Evolutionary conservation across 371 early-diverging fungal species (phyloP).

Genomic region (Mortierella sp.): DNA sequence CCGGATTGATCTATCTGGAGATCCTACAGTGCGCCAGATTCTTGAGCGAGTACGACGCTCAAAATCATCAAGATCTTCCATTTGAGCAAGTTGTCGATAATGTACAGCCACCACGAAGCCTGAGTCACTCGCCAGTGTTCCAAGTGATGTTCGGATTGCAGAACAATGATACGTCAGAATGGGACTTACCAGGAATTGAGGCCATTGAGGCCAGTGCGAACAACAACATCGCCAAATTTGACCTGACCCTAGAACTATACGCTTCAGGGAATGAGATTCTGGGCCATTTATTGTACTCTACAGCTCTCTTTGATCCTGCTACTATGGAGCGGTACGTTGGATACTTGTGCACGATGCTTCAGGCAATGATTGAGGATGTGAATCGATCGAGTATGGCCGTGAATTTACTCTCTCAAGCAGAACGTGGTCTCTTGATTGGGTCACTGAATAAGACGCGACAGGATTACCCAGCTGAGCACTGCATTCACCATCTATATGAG

Average conservation of each 20-base stretch:
- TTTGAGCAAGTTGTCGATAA: conserved; percentile 17
- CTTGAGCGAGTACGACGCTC: conserved; percentile 7
- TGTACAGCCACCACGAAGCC: conserved; percentile 9
- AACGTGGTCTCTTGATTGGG: conserved; percentile 3
- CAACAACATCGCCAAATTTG: conserved; percentile 3
- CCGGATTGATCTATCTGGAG: conserved; percentile 9
- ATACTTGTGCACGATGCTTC: conserved; percentile 6
- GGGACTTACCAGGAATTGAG: background rate
- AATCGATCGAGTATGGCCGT: background rate
- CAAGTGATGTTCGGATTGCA: conserved; percentile 23
- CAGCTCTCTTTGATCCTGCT: conserved; percentile 10
- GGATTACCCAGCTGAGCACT: background rate
- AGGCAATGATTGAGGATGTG: background rate
- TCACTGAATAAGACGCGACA: conserved; percentile 12
- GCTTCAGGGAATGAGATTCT: background rate
- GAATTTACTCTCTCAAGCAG: conserved; percentile 8
- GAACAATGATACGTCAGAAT: background rate
- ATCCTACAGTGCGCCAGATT: background rate
- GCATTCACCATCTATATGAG: conserved; percentile 15
- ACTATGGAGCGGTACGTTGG: conserved; percentile 15
- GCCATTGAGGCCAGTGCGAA: background rate
- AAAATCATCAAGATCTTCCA: conserved; percentile 8
- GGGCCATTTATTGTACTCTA: conserved; percentile 4
- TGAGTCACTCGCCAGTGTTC: conserved; percentile 15
- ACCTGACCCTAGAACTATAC: background rate